These are phyloP conservation scores for Solanum microdontum DNA, from an alignment of 257 asterid genomes.

Conservation along the genomic window DNA sequence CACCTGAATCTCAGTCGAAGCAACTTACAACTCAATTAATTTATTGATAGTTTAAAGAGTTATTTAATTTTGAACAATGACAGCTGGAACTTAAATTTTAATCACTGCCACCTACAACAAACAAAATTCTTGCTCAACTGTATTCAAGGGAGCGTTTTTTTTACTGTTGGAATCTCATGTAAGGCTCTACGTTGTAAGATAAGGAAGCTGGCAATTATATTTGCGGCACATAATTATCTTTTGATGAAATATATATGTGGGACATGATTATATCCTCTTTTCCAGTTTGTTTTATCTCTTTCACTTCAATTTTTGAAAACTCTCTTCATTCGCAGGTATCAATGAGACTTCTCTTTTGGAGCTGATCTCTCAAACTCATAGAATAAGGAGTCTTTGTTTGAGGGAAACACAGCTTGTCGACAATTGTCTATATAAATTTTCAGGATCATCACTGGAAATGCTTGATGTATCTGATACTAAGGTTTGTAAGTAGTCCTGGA, in stretches of 20 bases:
- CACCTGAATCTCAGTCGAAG: background rate
- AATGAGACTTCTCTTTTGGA: slow-evolving; percentile 31
- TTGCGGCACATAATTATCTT: background rate
- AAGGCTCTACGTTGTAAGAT: background rate
- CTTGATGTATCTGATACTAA: slow-evolving; percentile 79
- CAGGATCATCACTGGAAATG: slow-evolving; percentile 63
- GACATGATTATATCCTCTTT: background rate
- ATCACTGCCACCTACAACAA: background rate
- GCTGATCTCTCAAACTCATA: slow-evolving; percentile 44
- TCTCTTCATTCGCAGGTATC: slow-evolving; percentile 35
- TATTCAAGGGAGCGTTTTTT: background rate
- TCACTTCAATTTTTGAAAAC: background rate
- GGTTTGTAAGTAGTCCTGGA: slow-evolving; percentile 22
- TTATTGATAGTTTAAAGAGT: background rate
- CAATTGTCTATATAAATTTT: slow-evolving; percentile 39
- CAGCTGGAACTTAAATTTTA: background rate
- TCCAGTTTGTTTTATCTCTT: background rate
- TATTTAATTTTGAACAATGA: background rate
- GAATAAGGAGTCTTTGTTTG: slow-evolving; percentile 57
- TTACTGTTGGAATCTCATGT: background rate
- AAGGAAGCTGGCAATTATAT: background rate
- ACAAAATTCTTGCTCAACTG: background rate
- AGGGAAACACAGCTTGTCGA: slow-evolving; percentile 53
- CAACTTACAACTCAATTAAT: background rate
- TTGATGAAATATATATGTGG: background rate